A percentile compares a stretch with the other conserved stretches of the same genome.
These are phyloP conservation scores for Margaritispora aquatica DNA, from an alignment of 495 filamentous ascomycete genomes.

Conservation along the genomic window DNA sequence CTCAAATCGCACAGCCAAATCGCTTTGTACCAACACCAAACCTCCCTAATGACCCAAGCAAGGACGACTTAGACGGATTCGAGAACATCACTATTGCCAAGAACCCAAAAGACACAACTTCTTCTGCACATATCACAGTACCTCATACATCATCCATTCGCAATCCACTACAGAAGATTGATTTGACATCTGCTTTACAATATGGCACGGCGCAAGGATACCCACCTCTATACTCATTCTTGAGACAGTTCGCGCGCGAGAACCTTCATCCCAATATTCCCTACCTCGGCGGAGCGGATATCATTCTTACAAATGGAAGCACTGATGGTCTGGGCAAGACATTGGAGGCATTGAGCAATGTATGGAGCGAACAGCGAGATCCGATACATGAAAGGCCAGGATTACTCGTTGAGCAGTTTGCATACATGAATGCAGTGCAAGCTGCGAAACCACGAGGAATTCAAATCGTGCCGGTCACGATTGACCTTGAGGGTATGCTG, in stretches of 20 bases:
- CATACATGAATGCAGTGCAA: constrained; percentile 68
- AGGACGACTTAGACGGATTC: constrained; percentile 14
- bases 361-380: constrained; percentile 64
- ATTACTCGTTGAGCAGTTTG: constrained; percentile 69
- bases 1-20: constrained; percentile 63
- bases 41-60: constrained; percentile 35
- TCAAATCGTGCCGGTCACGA: constrained; percentile 61
- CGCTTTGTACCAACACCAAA: constrained; percentile 66
- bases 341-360: constrained; percentile 62
- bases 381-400: constrained; percentile 61
- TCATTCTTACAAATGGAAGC: constrained; percentile 68
- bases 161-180: constrained; percentile 60
- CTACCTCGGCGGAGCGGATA: constrained; percentile 68
- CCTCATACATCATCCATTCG: constrained; percentile 55
- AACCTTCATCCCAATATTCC: constrained; percentile 75
- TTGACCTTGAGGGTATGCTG: constrained; percentile 75
- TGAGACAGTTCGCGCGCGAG: constrained; percentile 69
- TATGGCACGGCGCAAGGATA: constrained; percentile 79
- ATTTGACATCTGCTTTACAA: constrained; percentile 75
- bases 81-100: constrained; percentile 13
- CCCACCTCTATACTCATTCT: constrained; percentile 63
- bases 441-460: constrained; percentile 62
- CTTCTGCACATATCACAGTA: constrained; percentile 53
- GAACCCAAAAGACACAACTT: constrained; percentile 6
- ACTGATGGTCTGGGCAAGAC: constrained; percentile 82